These are phyloP conservation scores for Hypericum perforatum DNA, from an alignment of 345 rosid genomes.

Conservation along the genomic window DNA sequence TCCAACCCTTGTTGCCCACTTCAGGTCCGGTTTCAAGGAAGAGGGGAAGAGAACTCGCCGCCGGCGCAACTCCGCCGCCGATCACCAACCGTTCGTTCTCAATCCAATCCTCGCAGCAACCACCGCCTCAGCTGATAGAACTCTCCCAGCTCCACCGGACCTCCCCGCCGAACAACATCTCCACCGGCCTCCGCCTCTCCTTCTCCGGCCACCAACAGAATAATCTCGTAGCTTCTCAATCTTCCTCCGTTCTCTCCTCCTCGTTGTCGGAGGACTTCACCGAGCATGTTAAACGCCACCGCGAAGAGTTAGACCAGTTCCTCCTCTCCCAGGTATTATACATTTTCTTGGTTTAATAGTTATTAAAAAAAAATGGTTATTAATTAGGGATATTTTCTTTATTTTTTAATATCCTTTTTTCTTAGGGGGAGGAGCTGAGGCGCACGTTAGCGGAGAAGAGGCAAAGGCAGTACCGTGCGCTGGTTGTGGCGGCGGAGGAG, in stretches of 20 bases:
- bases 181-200: constrained; percentile 71
- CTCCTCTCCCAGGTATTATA: constrained; percentile 61
- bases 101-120: constrained; percentile 27
- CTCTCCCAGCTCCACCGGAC: constrained; percentile 39
- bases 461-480: constrained; percentile 64
- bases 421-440: constrained; percentile 70
- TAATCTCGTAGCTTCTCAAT: constrained; percentile 12
- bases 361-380: no score
- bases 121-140: constrained; percentile 37
- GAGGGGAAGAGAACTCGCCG: constrained; percentile 46
- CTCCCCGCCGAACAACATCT: constrained; percentile 44
- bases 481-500: constrained; percentile 59
- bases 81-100: constrained; percentile 19
- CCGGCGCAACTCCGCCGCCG: constrained; percentile 5
- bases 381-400: no score
- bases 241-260: constrained; percentile 23
- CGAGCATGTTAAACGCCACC: constrained; percentile 53
- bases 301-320: constrained; percentile 66
- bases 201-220: constrained; percentile 42
- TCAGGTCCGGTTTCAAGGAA: constrained; percentile 27
- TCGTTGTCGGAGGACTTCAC: constrained; percentile 42
- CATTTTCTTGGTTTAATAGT: not conserved
- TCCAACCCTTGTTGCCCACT: no score
- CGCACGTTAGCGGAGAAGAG: constrained; percentile 62
- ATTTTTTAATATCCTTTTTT: not conserved